Conservation (phyloP, 1,284 basidiomycete species). For the Leccinum pachyderme region DNA sequence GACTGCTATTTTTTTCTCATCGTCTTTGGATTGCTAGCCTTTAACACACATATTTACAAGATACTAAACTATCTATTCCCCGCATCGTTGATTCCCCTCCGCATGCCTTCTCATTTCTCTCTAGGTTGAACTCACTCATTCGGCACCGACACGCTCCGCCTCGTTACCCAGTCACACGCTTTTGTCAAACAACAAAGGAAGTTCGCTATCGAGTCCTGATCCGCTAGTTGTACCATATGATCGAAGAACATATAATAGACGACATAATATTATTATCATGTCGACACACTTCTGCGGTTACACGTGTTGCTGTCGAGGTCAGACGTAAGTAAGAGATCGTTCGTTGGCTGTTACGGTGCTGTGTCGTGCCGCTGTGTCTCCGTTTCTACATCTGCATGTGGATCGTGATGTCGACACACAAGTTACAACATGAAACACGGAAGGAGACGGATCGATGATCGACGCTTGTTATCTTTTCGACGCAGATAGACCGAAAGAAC, state of each 20-base stretch:
- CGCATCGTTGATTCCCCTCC: slow-evolving; percentile 21
- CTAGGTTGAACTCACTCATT: slow-evolving; percentile 1
- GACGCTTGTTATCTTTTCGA: background rate
- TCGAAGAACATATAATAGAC: slow-evolving; percentile 18
- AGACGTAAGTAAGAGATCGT: background rate
- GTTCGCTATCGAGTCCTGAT: background rate
- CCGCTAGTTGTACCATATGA: slow-evolving; percentile 19
- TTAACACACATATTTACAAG: background rate
- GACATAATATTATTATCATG: background rate
- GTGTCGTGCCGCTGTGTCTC: background rate
- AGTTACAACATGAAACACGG: background rate
- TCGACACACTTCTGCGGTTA: background rate
- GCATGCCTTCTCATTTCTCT: slow-evolving; percentile 14
- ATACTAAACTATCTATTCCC: slow-evolving; percentile 18
- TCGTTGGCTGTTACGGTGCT: background rate
- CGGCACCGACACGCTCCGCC: background rate
- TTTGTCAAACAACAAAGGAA: background rate
- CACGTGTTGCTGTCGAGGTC: background rate
- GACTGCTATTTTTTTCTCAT: background rate
- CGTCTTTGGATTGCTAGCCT: slow-evolving; percentile 14
- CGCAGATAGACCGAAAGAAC: background rate
- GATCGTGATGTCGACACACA: background rate
- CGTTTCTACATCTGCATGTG: slow-evolving; percentile 8
- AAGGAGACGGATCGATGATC: background rate
- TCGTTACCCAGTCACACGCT: background rate